Base-by-base conservation (phyloP, 225 moss, liverwort and hornwort species). In the Bryum argenteum region DNA sequence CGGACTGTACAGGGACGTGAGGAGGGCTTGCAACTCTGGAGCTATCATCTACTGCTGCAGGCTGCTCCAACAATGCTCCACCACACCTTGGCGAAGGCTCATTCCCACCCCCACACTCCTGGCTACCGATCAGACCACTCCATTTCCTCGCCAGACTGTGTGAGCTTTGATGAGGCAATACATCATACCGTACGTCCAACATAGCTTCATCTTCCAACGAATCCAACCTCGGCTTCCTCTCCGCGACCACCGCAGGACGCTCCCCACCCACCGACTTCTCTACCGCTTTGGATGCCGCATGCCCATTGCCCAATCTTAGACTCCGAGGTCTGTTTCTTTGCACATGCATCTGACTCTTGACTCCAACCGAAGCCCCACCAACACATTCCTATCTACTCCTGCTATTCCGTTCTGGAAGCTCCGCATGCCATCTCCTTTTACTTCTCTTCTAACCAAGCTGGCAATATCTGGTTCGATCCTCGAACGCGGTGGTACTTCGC, bases 231-330 rank as follows among this genome's bases (percentile, higher is more conserved):
- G 11, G 1, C 69, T 70, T 80, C 61, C 72, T 77, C 72, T 77
- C 80, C 72, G 74, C 38, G 48, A 70, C 57, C 72, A 66, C 14
- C 48, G 39, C 18, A 8, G 62, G 6, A 19, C 61, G 70, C 8
- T 41, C 56, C 9, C 9, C 54, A 77, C 28, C 50, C 70, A 63
- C 56, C 60, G 18, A 73, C 74, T 68, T 85, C 12, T 84, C 89
- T 66, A 72, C 70, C 62, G 80, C 90, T 76, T 75, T 89, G 22
- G 78, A 24, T 61, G 75, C 68, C 65, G 80, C 74, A 62, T 78
- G 87, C 5, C 87, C 93, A 85, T 89, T 89, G 54, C 85, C 82
- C 74, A 88, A 75, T 37, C 86, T 82, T 20, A 78, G 85, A 78
- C 83, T 90, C 76, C 89, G 82, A 64, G 64, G 74, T 67, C 88